phyloP scores from a whole-genome alignment of 768 basidiomycete genomes.

The Inosperma sp. region DNA sequence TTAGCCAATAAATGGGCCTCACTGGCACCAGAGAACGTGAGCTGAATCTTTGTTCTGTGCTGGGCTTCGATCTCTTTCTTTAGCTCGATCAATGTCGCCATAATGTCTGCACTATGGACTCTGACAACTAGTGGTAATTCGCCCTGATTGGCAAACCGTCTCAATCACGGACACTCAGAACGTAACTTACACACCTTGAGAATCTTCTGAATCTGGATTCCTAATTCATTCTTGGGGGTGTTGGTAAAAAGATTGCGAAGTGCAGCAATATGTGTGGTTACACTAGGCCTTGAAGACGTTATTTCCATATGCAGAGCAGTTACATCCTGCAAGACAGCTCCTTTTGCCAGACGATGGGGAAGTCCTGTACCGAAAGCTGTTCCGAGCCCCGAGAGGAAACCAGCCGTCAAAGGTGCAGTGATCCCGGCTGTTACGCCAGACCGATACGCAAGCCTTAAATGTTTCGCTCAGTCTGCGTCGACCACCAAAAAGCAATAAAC shows the following conservation, averaged over 20 bases:
- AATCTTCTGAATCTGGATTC: constrained; percentile 11
- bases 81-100: constrained; percentile 58
- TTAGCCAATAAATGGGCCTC: constrained; percentile 73
- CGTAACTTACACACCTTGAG: background rate
- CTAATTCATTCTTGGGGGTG: constrained; percentile 37
- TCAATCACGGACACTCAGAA: background rate
- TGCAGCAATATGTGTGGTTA: constrained; percentile 64
- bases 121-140: constrained; percentile 56
- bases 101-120: constrained; percentile 63
- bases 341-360: constrained; percentile 48
- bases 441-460: constrained; percentile 54
- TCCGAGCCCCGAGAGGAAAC: constrained; percentile 54
- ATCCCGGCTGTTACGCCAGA: constrained; percentile 61
- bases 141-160: constrained; percentile 33
- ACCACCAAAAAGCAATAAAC: background rate
- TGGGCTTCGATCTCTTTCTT: constrained; percentile 56
- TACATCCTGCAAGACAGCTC: constrained; percentile 55
- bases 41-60: constrained; percentile 36
- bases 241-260: constrained; percentile 50
- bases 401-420: constrained; percentile 45
- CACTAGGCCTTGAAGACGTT: constrained; percentile 40
- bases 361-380: constrained; percentile 55
- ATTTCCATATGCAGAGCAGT: constrained; percentile 61
- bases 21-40: constrained; percentile 53
- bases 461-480: background rate